Conservation (phyloP, 768 basidiomycete genomes). For the Rhizopogon salebrosus region DNA sequence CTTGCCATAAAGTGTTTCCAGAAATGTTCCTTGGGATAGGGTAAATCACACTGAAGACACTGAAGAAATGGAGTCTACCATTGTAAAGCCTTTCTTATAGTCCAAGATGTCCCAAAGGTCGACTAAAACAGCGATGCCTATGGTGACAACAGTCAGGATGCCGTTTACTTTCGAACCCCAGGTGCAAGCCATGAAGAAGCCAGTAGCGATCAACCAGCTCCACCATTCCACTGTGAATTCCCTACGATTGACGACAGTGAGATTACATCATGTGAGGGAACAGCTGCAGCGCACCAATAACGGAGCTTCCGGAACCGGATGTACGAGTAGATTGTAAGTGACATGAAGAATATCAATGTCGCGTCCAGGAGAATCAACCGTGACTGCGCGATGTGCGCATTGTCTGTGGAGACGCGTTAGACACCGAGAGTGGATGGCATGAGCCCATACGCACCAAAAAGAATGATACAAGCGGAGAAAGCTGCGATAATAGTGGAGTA, state of each 20-base stretch:
- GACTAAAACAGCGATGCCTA: conserved; percentile 87
- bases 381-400: conserved; percentile 93
- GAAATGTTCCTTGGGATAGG: conserved; percentile 67
- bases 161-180: conserved; percentile 99
- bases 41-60: not conserved
- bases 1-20: conserved; percentile 85
- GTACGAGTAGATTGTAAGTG: conserved; percentile 89
- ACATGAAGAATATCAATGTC: conserved; percentile 91
- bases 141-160: conserved; percentile 79
- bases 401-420: conserved; percentile 53
- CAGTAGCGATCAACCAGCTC: conserved; percentile 88
- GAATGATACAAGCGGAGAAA: conserved; percentile 80
- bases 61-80: conserved; percentile 43
- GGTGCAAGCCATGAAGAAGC: conserved; percentile 90
- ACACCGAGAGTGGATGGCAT: not conserved
- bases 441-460: conserved; percentile 67
- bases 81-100: conserved; percentile 67
- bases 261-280: not conserved
- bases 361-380: conserved; percentile 95
- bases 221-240: conserved; percentile 92
- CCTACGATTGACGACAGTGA: conserved; percentile 33
- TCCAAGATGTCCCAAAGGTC: conserved; percentile 96
- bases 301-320: conserved; percentile 93
- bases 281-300: conserved; percentile 53
- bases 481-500: conserved; percentile 89